Evolutionary conservation across 2,329 filamentous ascomycete species (phyloP).

Genomic region (Metarhizium anisopliae): DNA sequence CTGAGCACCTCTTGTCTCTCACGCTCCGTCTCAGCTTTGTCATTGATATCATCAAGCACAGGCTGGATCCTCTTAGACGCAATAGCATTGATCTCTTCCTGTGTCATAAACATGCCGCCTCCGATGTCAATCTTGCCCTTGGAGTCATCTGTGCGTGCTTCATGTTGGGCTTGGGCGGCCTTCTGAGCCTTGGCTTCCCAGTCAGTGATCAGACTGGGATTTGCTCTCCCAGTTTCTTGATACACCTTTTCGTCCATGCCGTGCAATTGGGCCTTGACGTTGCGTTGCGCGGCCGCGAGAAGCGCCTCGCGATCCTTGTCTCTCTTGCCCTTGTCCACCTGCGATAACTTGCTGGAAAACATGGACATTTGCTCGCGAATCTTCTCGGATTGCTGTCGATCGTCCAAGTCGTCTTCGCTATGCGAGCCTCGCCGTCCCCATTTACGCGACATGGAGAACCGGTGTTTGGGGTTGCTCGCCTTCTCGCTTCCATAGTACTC

Average conservation of each 20-base stretch:
- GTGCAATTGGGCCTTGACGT: slow-evolving; percentile 71
- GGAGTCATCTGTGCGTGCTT: slow-evolving; percentile 43
- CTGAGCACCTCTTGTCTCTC: slow-evolving; percentile 58
- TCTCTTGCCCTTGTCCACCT: slow-evolving; percentile 66
- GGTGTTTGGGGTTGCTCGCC: slow-evolving; percentile 24
- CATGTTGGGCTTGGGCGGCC: slow-evolving; percentile 56
- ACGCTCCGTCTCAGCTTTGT: slow-evolving; percentile 63
- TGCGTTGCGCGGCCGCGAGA: slow-evolving; percentile 71
- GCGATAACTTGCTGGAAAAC: slow-evolving; percentile 57
- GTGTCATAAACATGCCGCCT: slow-evolving; percentile 70
- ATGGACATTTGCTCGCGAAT: slow-evolving; percentile 74
- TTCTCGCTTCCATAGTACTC: slow-evolving; percentile 62
- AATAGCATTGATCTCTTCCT: slow-evolving; percentile 69
- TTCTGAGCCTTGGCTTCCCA: slow-evolving; percentile 73
- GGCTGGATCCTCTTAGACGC: slow-evolving; percentile 72
- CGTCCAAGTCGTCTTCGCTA: slow-evolving; percentile 57
- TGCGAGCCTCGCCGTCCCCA: slow-evolving; percentile 51
- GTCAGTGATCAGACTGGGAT: slow-evolving; percentile 58
- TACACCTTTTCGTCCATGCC: slow-evolving; percentile 77
- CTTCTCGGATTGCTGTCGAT: slow-evolving; percentile 59
- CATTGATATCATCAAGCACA: slow-evolving; percentile 74
- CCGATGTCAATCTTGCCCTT: slow-evolving; percentile 59
- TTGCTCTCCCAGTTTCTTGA: slow-evolving; percentile 64
- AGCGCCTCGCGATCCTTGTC: slow-evolving; percentile 66
- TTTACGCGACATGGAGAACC: slow-evolving; percentile 44